Evolutionary conservation across 192 early-diverging fungal species (phyloP).

Genomic region (Entomortierella parvispora): DNA sequence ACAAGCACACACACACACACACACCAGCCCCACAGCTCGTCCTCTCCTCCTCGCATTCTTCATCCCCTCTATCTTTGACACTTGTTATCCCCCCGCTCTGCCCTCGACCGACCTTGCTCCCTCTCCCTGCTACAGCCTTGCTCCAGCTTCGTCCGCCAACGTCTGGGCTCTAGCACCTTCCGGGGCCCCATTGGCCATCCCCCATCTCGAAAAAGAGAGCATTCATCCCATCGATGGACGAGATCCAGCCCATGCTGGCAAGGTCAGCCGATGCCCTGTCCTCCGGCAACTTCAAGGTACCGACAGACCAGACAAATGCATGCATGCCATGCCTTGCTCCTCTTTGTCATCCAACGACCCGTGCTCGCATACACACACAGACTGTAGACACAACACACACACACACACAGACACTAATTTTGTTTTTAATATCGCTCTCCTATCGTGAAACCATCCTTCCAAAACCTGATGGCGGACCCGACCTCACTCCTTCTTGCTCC

Average conservation of each 20-base stretch:
- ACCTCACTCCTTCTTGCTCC: background rate
- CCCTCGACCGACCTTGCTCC: no score
- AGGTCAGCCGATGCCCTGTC: slow-evolving; percentile 53
- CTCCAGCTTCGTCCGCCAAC: background rate
- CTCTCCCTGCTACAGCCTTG: no score
- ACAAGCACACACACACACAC: background rate
- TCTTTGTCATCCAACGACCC: background rate
- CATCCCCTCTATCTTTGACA: no score
- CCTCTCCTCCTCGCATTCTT: background rate
- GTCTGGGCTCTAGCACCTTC: background rate
- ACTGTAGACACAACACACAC: no score
- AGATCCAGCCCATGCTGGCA: slow-evolving; percentile 52
- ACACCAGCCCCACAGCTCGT: background rate
- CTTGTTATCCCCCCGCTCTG: no score
- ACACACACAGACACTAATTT: no score
- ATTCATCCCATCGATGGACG: slow-evolving; percentile 50
- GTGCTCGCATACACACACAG: no score
- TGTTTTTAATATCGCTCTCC: background rate
- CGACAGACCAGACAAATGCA: background rate
- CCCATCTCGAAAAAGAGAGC: background rate
- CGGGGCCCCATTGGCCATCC: slow-evolving; percentile 11
- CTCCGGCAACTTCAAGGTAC: slow-evolving; percentile 59
- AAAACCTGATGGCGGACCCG: background rate
- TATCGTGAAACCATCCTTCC: background rate
- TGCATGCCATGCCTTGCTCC: background rate